Evolutionary conservation across 1,284 basidiomycete species (phyloP).

Genomic region (Thelephora terrestris): DNA sequence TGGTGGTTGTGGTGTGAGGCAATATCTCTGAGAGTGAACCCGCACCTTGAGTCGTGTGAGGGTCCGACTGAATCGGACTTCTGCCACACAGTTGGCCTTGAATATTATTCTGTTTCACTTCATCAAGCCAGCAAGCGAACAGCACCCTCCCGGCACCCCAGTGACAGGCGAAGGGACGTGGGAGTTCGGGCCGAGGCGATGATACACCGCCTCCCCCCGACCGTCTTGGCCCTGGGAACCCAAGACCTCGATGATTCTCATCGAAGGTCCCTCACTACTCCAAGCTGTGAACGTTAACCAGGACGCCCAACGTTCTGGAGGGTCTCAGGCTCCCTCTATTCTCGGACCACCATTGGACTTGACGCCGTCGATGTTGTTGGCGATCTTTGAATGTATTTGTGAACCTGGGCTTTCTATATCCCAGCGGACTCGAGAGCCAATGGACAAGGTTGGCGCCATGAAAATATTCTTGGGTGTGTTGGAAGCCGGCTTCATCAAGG

Average conservation of each 20-base stretch:
- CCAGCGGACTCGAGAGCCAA: constrained; percentile 31
- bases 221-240: neutral
- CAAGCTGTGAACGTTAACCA: too few relatives aligned
- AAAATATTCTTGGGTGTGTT: too few relatives aligned
- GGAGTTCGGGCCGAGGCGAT: too few relatives aligned
- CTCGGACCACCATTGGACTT: constrained; percentile 52
- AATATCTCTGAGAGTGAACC: too few relatives aligned
- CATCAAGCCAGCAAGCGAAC: too few relatives aligned
- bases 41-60: neutral
- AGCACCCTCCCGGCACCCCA: too few relatives aligned
- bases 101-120: too few relatives aligned
- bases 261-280: constrained; percentile 2
- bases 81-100: too few relatives aligned
- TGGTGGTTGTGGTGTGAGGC: constrained; percentile 12
- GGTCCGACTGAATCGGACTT: too few relatives aligned
- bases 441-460: constrained; percentile 67
- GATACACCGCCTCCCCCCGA: neutral
- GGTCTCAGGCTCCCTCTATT: constrained; percentile 42
- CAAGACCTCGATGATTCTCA: neutral
- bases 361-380: constrained; percentile 59
- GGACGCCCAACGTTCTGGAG: constrained; percentile 31
- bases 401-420: constrained; percentile 36
- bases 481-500: too few relatives aligned
- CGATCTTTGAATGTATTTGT: constrained; percentile 52
- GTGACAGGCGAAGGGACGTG: too few relatives aligned